Evolutionary conservation across 2,329 filamentous ascomycete genomes (phyloP).

Genomic region (Aplosporella prunicola): DNA sequence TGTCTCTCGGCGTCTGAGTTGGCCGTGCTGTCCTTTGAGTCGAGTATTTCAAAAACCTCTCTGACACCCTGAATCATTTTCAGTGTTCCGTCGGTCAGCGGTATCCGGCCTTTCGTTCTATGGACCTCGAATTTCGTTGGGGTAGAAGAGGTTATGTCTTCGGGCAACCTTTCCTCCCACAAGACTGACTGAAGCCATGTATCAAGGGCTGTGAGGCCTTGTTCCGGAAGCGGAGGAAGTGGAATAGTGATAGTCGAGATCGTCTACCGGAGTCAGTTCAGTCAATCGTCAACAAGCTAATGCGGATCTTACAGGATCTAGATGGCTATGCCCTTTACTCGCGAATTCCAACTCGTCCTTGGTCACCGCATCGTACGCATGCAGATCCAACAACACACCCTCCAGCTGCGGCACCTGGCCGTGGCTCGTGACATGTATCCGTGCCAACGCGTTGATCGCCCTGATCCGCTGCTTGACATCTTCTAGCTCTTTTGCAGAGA

Average conservation of each 20-base stretch:
- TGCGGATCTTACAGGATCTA: constrained; percentile 61
- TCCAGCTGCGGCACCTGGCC: constrained; percentile 74
- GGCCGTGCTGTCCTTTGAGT: constrained; percentile 30
- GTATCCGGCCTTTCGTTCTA: constrained; percentile 71
- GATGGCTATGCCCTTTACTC: constrained; percentile 74
- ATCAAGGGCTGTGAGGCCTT: constrained; percentile 58
- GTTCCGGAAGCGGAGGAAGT: constrained; percentile 49
- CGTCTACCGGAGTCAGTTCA: constrained; percentile 40
- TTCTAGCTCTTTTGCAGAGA: constrained; percentile 59
- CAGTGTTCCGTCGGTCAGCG: constrained; percentile 48
- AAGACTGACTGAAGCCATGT: constrained; percentile 72
- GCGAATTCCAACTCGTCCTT: constrained; percentile 55
- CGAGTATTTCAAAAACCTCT: constrained; percentile 86
- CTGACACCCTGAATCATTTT: constrained; percentile 86
- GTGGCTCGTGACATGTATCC: constrained; percentile 70
- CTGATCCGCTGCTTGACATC: constrained; percentile 60
- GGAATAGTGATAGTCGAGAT: constrained; percentile 75
- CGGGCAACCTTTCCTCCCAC: constrained; percentile 64
- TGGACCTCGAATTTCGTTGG: constrained; percentile 70
- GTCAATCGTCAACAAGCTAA: not conserved
- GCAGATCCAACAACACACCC: constrained; percentile 77
- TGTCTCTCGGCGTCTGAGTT: not conserved
- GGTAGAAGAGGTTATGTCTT: constrained; percentile 8
- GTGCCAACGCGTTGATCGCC: constrained; percentile 84
- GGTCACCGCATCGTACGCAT: constrained; percentile 80